Conservation (phyloP, 2,329 filamentous ascomycete genomes). For the Metarhizium album region DNA sequence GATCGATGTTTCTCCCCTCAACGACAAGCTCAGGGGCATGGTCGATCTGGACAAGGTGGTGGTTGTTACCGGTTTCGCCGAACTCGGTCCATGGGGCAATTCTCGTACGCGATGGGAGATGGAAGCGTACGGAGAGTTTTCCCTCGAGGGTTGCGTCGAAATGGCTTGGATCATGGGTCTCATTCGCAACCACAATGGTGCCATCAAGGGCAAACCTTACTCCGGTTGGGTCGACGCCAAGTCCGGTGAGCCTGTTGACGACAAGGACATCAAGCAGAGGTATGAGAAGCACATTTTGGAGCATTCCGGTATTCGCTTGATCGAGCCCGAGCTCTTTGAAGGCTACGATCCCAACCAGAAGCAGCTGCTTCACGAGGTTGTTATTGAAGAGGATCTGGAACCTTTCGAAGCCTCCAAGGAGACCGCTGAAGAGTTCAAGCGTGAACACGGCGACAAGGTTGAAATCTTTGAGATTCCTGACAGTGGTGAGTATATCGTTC, state of each 20-base stretch:
- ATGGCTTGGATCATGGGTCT: conserved; percentile 99
- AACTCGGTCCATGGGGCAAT: conserved; percentile 97
- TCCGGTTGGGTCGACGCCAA: conserved; percentile 95
- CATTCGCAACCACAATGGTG: conserved; percentile 96
- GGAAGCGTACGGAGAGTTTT: conserved; percentile 95
- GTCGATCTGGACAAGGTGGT: conserved; percentile 97
- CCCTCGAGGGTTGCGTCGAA: conserved; percentile 92
- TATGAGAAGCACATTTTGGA: conserved; percentile 96
- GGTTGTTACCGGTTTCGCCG: conserved; percentile 91
- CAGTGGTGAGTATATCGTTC: conserved; percentile 87
- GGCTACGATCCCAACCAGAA: conserved; percentile 99
- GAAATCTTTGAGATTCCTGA: conserved; percentile 94
- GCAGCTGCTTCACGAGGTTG: conserved; percentile 93
- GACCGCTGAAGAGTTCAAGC: conserved; percentile 93
- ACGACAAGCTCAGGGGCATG: conserved; percentile 87
- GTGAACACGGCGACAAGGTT: conserved; percentile 93
- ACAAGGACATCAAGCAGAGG: conserved; percentile 95
- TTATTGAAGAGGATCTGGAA: conserved; percentile 93
- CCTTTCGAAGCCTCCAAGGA: conserved; percentile 97
- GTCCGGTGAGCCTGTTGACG: conserved; percentile 87
- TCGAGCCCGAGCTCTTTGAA: conserved; percentile 92
- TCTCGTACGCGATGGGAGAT: conserved; percentile 98
- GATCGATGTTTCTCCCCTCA: conserved; percentile 77
- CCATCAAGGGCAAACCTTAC: conserved; percentile 91
- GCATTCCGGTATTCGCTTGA: conserved; percentile 92